Evolutionary conservation across 164 flowering plant species (phyloP).

Genomic region (Sedum album): DNA sequence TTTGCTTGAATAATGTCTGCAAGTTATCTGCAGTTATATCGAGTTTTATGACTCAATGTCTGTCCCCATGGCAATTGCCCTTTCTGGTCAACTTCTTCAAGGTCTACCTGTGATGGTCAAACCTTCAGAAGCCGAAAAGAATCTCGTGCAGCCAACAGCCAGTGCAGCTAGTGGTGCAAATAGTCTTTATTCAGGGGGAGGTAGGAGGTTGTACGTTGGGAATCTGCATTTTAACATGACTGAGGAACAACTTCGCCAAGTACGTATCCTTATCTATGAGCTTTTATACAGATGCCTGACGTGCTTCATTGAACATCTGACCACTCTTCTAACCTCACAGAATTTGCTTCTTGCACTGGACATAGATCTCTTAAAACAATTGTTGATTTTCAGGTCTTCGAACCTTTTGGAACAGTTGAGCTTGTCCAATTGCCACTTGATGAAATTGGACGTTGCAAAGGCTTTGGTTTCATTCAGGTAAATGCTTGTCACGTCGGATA

Average conservation of each 20-base stretch:
- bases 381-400: constrained; percentile 59
- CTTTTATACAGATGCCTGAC: background rate
- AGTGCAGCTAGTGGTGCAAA: constrained; percentile 41
- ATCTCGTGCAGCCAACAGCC: constrained; percentile 74
- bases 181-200: constrained; percentile 65
- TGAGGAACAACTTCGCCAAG: constrained; percentile 87
- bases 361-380: background rate
- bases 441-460: constrained; percentile 80
- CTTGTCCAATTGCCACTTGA: constrained; percentile 86
- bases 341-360: background rate
- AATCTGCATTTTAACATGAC: constrained; percentile 77
- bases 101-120: constrained; percentile 94
- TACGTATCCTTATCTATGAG: constrained; percentile 12
- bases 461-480: constrained; percentile 92
- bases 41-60: constrained; percentile 97
- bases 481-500: constrained; percentile 11
- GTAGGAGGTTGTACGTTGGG: constrained; percentile 84
- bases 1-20: background rate
- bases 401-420: constrained; percentile 88
- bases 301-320: background rate
- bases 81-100: constrained; percentile 82
- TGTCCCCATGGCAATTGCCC: constrained; percentile 96
- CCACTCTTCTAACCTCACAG: background rate
- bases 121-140: constrained; percentile 98
- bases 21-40: constrained; percentile 46